These are phyloP conservation scores for Malus sieversii DNA, from an alignment of 306 rosid genomes.

Conservation along the genomic window DNA sequence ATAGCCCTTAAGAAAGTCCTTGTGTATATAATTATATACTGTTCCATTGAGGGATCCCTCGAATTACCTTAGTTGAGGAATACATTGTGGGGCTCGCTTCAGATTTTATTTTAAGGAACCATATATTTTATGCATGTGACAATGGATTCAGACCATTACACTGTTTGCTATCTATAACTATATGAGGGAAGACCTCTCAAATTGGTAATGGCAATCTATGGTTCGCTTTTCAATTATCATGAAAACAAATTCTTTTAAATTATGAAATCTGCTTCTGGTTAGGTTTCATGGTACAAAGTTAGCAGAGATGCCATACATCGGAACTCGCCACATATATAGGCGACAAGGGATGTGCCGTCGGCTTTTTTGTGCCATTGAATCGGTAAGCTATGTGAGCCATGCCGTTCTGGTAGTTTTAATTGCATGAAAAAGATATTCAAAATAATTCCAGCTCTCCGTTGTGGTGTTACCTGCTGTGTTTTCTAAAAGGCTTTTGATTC, in stretches of 20 bases:
- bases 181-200: not conserved
- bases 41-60: too few relatives aligned
- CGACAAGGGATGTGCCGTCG: slow-evolving; percentile 99
- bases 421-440: not conserved
- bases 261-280: slow-evolving; percentile 18
- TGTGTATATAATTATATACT: too few relatives aligned
- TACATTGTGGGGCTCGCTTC: too few relatives aligned
- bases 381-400: slow-evolving; percentile 40
- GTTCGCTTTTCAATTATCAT: not conserved
- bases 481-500: slow-evolving; percentile 14
- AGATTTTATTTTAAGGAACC: too few relatives aligned
- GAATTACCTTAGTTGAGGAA: too few relatives aligned
- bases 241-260: not conserved
- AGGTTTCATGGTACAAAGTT: slow-evolving; percentile 96
- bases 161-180: not conserved
- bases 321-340: slow-evolving; percentile 92
- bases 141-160: not conserved
- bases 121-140: not conserved
- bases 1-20: too few relatives aligned
- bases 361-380: slow-evolving; percentile 83
- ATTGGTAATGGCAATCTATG: not conserved
- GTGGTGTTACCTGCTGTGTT: slow-evolving; percentile 9
- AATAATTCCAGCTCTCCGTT: not conserved
- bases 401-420: slow-evolving; percentile 15
- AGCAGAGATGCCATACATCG: slow-evolving; percentile 97